Evolutionary conservation across 2,329 filamentous ascomycete genomes (phyloP).

Genomic region (Sarocladium kiliense): DNA sequence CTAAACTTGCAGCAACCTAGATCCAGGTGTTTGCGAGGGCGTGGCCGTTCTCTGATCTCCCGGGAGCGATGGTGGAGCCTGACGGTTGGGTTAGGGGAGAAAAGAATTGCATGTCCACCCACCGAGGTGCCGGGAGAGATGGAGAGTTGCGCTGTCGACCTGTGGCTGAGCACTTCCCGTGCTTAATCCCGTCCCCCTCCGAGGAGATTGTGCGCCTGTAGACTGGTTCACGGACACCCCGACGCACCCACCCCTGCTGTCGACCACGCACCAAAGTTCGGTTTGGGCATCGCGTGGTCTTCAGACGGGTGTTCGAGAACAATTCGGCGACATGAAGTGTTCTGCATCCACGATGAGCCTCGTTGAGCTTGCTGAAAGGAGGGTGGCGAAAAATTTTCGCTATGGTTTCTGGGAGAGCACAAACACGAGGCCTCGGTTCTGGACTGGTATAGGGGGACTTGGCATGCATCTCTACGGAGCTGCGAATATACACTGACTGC

Average conservation of each 20-base stretch:
- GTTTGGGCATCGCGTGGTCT: constrained; percentile 2
- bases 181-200: not conserved
- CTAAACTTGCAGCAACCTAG: not conserved
- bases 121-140: not conserved
- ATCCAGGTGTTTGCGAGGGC: not conserved
- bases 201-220: not conserved
- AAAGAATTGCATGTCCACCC: not conserved
- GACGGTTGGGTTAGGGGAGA: constrained; percentile 10
- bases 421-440: not conserved
- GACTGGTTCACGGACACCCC: not conserved
- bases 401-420: not conserved
- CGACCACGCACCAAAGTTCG: not conserved
- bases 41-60: not conserved
- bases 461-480: not conserved
- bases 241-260: not conserved
- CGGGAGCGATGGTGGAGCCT: not conserved
- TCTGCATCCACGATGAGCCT: not conserved
- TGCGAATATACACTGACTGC: not conserved
- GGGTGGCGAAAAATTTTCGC: constrained; percentile 5
- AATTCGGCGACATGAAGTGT: not conserved
- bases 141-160: not conserved
- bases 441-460: not conserved
- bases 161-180: not conserved
- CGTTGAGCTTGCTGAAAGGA: not conserved
- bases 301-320: not conserved